Evolutionary conservation across 768 basidiomycete genomes (phyloP), one percentile per base, ranked within the genome.

Genomic region (Pilatotrama ljubarskyi): DNA sequence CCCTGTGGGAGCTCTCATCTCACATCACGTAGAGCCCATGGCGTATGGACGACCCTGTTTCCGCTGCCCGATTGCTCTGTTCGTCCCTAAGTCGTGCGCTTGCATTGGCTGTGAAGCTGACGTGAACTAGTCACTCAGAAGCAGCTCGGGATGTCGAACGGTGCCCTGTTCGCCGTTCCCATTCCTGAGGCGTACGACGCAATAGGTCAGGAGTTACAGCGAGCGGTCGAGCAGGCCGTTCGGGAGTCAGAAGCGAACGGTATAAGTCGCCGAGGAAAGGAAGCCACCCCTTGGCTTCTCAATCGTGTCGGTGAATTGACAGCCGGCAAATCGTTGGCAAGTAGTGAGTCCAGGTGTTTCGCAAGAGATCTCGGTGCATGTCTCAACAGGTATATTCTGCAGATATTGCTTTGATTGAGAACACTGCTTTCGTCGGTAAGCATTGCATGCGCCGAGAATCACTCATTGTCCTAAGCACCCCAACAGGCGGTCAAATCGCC

Each of bases 201-300:
- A 5, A 75, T 76, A n/a, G 94, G 94, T 7, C 76, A 79, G 51
- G 65, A 73, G 38, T 82, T 97, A 14, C 94, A 98, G 70, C 70
- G 78, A 42, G 86, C 87, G 0, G 90, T 98, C 8, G 87, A 95
- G 58, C 86, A 84, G 66, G 97, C 97, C 7, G 82, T 99, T 5
- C 70, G 72, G 14, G 96, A 99, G 74, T 89, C 91, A 4, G 87
- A 91, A 62, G 80, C 82, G 58, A 88, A 87, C 63, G 93, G 95
- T 2, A 77, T 96, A 46, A 88, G 82, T 67, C 84, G 78, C 66
- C 77, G 80, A 17, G 97, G 97, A 2, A 98, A 97, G 66, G 91
- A 93, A 60, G 94, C 84, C 6, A 99, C 97, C 1, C 97, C 97
- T 7, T 98, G 96, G 96, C 77, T 99, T 10, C 77, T 99, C 29